phyloP scores from a whole-genome alignment of 208 protist species.

The Leishmania tropica region DNA sequence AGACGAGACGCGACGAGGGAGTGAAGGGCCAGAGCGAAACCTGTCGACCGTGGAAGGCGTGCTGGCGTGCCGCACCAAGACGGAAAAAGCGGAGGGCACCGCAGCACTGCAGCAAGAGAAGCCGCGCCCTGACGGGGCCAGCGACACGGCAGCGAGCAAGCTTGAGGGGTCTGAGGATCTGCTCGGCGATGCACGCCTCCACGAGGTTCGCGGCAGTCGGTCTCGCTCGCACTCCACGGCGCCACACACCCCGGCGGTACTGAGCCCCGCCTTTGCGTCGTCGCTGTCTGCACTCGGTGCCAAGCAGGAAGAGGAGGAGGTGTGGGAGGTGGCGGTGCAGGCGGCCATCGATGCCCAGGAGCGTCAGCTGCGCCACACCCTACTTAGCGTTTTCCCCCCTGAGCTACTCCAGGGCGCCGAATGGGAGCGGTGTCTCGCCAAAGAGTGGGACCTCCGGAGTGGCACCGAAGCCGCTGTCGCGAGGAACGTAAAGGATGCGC shows the following conservation, averaged over 20 bases:
- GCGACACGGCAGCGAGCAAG: not conserved
- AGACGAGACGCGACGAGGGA: not conserved
- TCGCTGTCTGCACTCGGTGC: not conserved
- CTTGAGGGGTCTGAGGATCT: not conserved
- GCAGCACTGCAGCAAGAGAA: not conserved
- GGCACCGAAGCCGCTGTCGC: not conserved
- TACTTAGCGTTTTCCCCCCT: conserved; percentile 34
- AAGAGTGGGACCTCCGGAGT: not conserved
- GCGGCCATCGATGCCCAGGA: conserved; percentile 18
- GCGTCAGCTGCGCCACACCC: conserved; percentile 31
- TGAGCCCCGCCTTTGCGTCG: not conserved
- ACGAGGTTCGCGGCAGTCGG: not conserved
- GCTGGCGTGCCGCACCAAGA: conserved; percentile 14
- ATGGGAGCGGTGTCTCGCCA: not conserved
- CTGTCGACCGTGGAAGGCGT: not conserved
- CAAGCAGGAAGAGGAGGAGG: conserved; percentile 9
- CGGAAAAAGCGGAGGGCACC: not conserved
- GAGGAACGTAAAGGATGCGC: not conserved
- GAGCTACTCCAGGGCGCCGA: conserved; percentile 6
- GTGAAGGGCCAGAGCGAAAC: not conserved
- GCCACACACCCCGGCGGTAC: not conserved
- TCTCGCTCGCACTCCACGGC: conserved; percentile 11
- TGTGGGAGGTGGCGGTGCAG: conserved; percentile 6
- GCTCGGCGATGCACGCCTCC: not conserved
- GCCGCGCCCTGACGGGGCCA: not conserved